Percentiles rank a stretch among this genome's conserved stretches.
Conservation (phyloP, 2,329 filamentous ascomycete species). For the Monilinia fructicola region DNA sequence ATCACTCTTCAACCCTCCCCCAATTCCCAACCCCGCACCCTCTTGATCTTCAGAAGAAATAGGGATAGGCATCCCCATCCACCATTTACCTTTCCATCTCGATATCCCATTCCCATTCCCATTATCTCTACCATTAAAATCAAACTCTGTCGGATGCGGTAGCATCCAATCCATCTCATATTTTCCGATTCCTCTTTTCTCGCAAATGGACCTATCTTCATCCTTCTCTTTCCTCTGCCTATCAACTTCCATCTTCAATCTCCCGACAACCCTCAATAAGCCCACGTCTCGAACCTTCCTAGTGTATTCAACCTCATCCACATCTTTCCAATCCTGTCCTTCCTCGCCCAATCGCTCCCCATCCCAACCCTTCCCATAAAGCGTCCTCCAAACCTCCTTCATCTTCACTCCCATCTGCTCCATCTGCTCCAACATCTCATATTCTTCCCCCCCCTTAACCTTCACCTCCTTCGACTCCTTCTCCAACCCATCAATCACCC, state of each 20-base stretch:
- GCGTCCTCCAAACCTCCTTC: not conserved
- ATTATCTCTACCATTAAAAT: not conserved
- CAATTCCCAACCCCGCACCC: not conserved
- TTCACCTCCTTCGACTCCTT: not conserved
- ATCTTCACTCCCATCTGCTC: not conserved
- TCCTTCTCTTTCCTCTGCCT: not conserved
- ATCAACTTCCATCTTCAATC: not conserved
- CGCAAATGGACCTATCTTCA: not conserved
- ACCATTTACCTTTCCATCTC: not conserved
- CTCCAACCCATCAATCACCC: not conserved
- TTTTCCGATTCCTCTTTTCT: not conserved
- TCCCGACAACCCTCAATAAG: not conserved
- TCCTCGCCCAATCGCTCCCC: not conserved
- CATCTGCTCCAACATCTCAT: rapidly evolving
- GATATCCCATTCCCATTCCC: not conserved
- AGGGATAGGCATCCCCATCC: not conserved
- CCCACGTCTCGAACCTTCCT: slow-evolving; percentile 1
- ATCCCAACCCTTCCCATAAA: slow-evolving; percentile 13
- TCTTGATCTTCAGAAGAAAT: not conserved
- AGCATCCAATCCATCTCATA: not conserved
- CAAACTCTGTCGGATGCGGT: not conserved
- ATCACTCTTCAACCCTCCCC: not conserved
- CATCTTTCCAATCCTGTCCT: not conserved
- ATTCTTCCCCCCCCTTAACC: not conserved
- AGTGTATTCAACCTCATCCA: not conserved